Conservation (phyloP, 2,329 filamentous ascomycete species). For the Xylariaceae sp. region DNA sequence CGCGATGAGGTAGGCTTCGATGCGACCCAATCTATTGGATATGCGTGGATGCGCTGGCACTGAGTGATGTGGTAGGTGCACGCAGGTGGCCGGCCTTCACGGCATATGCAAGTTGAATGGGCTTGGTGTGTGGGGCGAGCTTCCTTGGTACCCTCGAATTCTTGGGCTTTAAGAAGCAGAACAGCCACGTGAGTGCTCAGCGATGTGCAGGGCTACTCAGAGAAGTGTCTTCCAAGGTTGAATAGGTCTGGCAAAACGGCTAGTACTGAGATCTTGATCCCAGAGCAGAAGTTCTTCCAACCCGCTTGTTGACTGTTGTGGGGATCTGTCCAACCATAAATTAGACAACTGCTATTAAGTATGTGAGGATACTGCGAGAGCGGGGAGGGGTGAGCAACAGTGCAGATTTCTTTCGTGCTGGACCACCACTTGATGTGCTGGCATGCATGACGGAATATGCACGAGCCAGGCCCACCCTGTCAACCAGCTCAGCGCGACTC, state of each 20-base stretch:
- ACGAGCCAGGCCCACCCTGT: constrained; percentile 43
- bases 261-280: constrained; percentile 27
- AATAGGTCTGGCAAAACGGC: constrained; percentile 33
- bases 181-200: constrained; percentile 24
- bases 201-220: constrained; percentile 28
- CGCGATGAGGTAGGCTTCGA: constrained; percentile 41
- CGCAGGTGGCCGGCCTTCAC: constrained; percentile 50
- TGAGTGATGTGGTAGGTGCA: constrained; percentile 46
- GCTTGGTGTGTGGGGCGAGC: constrained; percentile 36
- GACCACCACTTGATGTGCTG: constrained; percentile 47
- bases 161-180: constrained; percentile 24
- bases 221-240: constrained; percentile 28
- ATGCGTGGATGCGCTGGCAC: constrained; percentile 60
- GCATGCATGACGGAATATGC: constrained; percentile 58
- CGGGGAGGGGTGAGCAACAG: constrained; percentile 32
- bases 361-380: constrained; percentile 37
- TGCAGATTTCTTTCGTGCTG: constrained; percentile 37
- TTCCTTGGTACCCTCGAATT: constrained; percentile 44
- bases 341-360: constrained; percentile 38
- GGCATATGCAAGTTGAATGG: constrained; percentile 54
- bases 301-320: constrained; percentile 32
- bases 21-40: constrained; percentile 52
- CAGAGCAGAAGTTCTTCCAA: constrained; percentile 28
- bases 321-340: constrained; percentile 41
- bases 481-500: constrained; percentile 39